phyloP scores from a whole-genome alignment of 176 grass and related monocot species.

The Eragrostis curvula region DNA sequence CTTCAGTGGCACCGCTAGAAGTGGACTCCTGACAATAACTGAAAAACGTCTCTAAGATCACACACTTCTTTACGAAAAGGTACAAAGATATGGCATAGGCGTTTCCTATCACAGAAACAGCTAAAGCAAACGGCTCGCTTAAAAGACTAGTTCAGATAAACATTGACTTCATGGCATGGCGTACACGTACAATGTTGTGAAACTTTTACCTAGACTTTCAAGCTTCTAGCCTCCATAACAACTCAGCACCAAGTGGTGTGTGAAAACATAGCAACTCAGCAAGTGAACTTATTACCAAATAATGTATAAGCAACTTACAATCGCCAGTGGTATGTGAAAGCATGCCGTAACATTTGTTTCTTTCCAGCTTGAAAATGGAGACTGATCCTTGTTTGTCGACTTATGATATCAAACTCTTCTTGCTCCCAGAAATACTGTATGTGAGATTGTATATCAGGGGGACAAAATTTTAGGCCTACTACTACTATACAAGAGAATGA shows the following conservation, averaged over 20 bases:
- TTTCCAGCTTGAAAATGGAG: conserved; percentile 90
- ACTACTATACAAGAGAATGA: background rate
- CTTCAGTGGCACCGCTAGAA: background rate
- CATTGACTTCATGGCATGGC: background rate
- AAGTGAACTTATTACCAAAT: conserved; percentile 35
- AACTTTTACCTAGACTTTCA: conserved; percentile 4
- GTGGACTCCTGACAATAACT: background rate
- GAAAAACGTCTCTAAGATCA: conserved; percentile 2
- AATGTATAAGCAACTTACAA: conserved; percentile 68
- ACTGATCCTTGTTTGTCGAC: conserved; percentile 86
- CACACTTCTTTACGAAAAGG: background rate
- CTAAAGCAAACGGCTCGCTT: background rate
- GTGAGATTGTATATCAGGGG: conserved; percentile 23
- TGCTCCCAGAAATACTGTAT: conserved; percentile 93
- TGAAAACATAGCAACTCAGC: background rate
- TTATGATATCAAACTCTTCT: conserved; percentile 93
- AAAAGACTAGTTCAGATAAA: background rate
- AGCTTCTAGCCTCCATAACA: background rate
- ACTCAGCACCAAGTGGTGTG: too few species aligned
- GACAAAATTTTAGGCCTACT: background rate
- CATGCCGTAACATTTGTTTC: conserved; percentile 78
- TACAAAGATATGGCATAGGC: conserved; percentile 6
- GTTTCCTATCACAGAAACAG: background rate
- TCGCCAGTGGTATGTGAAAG: conserved; percentile 94
- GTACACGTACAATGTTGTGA: background rate